Evolutionary conservation across 331 rosid genomes (phyloP), one percentile per base, ranked within the genome.

Genomic region (Rhamnella rubrinervis): DNA sequence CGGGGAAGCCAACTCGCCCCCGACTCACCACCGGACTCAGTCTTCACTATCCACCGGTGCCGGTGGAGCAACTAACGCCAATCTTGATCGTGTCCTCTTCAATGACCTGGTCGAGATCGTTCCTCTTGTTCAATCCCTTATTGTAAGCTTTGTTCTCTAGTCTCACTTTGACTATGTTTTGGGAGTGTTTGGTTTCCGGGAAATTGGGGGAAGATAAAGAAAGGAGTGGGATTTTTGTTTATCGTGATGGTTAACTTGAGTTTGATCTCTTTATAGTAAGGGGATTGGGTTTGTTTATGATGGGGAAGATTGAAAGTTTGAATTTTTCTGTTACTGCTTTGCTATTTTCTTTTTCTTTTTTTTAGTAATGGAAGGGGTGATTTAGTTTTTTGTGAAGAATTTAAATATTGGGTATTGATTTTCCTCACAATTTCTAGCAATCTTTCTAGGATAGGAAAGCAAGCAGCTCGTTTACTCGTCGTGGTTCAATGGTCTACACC

Each of bases 121-220:
- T 46, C 99, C 97, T 53, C 99, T 95, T 35, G 96, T 95, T 69
- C 96, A 95, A 71, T 91, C 97, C 53, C 96, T 95, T 84, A 95
- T 91, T 74, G 99, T 95, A 84, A 85, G 37, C 11, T 18, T 75
- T 63, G 20, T 20, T 68, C 40, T 69, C 49, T 40, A n/a, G 16
- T 31, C 17, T 21, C 10, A 16, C 12, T 56, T 26, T 75, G 23
- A 35, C 40, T 71, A 47, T 61, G 31, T 75, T 70, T 66, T 19
- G 14, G 18, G 16, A 9, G 56, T 59, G 44, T 56, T 37, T 59
- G 66, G 28, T 52, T 20, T 19, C 61, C 53, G 55, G 4, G 53
- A 31, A 77, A 39, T 26, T 61, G 17, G 63, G 76, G 56, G 46
- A 46, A 28, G 28, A 61, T 56, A 26, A 35, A 25, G 23, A 28